Base-by-base conservation (phyloP, 73 alveolate genomes). In the Paramecium pentaurelia region DNA sequence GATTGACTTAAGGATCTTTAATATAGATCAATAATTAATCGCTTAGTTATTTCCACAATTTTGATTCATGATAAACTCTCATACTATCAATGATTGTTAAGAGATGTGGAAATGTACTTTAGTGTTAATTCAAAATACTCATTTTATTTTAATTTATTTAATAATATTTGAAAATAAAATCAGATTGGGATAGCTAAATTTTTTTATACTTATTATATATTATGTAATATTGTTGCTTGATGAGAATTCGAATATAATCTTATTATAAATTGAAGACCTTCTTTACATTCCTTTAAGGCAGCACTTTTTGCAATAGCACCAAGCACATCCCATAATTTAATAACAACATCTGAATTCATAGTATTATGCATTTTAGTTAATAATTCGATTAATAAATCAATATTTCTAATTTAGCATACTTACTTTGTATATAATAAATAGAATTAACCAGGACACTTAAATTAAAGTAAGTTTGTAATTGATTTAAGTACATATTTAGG, bases 181-280 rank as follows among this genome's bases (percentile, higher is more conserved):
- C 77, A 80, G 77, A 80, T 80, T 80, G 75, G 91, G 91, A 71
- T 89, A 9, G 71, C 54, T 71, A 70, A 89, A 71, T 73, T 77
- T 40, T 87, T 87, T 64, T 77, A 42, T 20, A 64, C 93, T 22
- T 60, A 51, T 58, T 64, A 86, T 40, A 87, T 77, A 32, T 87
- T 64, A 37, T 87, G 60, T 59, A 64, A 45, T 64, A 75, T 75
- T 18, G 64, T 38, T 4, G 71, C 87, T 12, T 58, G 25, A 20
- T 64, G 77, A 32, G 49, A 42, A 68, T 87, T 87, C 36, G 51
- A 87, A 68, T 87, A 64, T 28, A 87, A 60, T 18, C 88, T 87
- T 40, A 87, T 87, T 87, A 64, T 89, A 68, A 64, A 77, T 68
- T 58, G 70, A 25, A 87, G 44, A 18, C 88, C 71, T 49, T 87